Conservation (phyloP, 2,329 filamentous ascomycete genomes). For the Cercospora nicotianae region DNA sequence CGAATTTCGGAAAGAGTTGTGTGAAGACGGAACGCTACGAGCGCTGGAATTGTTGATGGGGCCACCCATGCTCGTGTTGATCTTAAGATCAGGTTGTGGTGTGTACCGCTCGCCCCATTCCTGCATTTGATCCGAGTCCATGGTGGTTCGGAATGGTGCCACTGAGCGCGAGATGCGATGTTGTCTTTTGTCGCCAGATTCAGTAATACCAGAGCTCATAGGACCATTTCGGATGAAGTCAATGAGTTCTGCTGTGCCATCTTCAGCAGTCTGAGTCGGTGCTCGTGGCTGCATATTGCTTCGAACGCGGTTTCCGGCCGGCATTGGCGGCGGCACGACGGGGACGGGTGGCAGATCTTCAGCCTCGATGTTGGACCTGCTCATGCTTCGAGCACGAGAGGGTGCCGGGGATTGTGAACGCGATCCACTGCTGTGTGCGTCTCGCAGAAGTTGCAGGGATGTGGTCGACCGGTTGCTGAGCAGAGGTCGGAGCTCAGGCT, state of each 20-base stretch:
- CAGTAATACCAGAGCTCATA: slow-evolving; percentile 38
- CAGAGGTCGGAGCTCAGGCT: slow-evolving; percentile 28
- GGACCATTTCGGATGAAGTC: slow-evolving; percentile 93
- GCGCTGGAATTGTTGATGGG: slow-evolving; percentile 15
- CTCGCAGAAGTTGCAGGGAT: slow-evolving; percentile 26
- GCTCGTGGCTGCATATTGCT: slow-evolving; percentile 33
- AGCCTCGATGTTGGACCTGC: slow-evolving; percentile 17
- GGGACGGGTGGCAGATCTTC: slow-evolving; percentile 28
- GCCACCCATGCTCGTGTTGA: slow-evolving; percentile 22
- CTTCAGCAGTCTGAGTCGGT: slow-evolving; percentile 63
- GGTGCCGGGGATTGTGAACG: slow-evolving; percentile 31
- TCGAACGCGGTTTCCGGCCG: slow-evolving; percentile 24
- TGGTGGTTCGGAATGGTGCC: slow-evolving; percentile 79
- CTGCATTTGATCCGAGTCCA: slow-evolving; percentile 79
- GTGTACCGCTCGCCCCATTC: slow-evolving; percentile 36
- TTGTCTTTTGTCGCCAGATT: slow-evolving; percentile 37
- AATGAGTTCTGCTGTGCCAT: slow-evolving; percentile 81
- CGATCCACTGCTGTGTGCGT: slow-evolving; percentile 19
- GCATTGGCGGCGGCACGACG: slow-evolving; percentile 31
- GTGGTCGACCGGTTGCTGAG: slow-evolving; percentile 30
- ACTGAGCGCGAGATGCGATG: slow-evolving; percentile 79
- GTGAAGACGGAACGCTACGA: slow-evolving; percentile 22
- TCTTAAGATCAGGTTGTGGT: slow-evolving; percentile 25
- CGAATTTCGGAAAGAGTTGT: slow-evolving; percentile 35
- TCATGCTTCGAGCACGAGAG: slow-evolving; percentile 25